phyloP scores from a whole-genome alignment of 192 early-diverging fungal species.

The Backusella circina region DNA sequence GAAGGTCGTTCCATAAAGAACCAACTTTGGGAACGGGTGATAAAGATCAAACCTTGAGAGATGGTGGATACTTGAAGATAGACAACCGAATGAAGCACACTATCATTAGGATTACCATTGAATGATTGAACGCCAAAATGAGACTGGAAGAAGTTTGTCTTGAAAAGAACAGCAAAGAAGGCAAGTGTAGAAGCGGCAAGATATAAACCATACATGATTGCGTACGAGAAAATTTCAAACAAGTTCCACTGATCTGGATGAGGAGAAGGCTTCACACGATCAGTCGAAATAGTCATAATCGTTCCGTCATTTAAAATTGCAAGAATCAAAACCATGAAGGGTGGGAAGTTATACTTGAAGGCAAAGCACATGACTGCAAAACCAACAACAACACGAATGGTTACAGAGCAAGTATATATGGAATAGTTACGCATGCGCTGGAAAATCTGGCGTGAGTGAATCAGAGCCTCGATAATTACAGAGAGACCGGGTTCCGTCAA shows the following conservation, averaged over 20 bases:
- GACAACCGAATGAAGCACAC: conserved; percentile 68
- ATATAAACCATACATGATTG: conserved; percentile 83
- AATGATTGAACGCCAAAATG: conserved; percentile 27
- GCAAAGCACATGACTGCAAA: conserved; percentile 73
- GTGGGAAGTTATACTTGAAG: conserved; percentile 81
- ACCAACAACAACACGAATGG: conserved; percentile 73
- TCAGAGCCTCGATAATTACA: conserved; percentile 90
- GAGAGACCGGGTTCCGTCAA: conserved; percentile 76
- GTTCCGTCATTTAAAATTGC: conserved; percentile 92
- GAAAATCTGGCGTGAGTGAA: conserved; percentile 90
- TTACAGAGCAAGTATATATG: conserved; percentile 89
- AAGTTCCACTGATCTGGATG: conserved; percentile 88
- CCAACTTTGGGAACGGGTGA: conserved; percentile 69
- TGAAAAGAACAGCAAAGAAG: conserved; percentile 62
- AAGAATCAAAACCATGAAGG: conserved; percentile 83
- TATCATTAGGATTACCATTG: conserved; percentile 51
- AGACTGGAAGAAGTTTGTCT: conserved; percentile 61
- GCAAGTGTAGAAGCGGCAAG: conserved; percentile 77
- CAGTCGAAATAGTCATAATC: conserved; percentile 89
- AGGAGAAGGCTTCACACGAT: conserved; percentile 77
- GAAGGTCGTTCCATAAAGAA: conserved; percentile 73
- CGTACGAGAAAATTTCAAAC: conserved; percentile 81
- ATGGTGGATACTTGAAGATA: conserved; percentile 80
- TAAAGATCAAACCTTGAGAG: conserved; percentile 76
- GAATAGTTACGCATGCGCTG: conserved; percentile 94